phyloP scores from a whole-genome alignment of 169 alveolate genomes.

The Plasmodium vinckei region DNA sequence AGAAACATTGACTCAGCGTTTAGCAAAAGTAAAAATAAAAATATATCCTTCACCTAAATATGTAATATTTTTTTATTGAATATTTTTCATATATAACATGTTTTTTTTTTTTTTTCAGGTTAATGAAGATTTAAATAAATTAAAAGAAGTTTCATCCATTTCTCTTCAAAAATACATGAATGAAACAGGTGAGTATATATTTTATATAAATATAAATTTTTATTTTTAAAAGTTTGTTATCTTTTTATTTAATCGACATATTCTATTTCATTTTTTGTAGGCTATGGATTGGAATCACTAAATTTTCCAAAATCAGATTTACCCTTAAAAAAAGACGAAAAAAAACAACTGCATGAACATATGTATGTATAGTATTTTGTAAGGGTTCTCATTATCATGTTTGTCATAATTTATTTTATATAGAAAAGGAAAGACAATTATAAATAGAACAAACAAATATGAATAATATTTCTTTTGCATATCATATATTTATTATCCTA shows the following conservation, averaged over 20 bases:
- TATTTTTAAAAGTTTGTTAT: background rate
- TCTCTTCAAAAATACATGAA: conserved; percentile 63
- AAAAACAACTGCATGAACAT: background rate
- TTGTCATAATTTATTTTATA: background rate
- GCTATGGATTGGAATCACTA: conserved; percentile 14
- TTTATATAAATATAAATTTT: background rate
- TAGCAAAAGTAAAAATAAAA: conserved; percentile 29
- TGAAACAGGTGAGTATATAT: conserved; percentile 20
- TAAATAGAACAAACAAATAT: no score
- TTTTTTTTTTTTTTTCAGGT: conserved; percentile 2
- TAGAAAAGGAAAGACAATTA: no score
- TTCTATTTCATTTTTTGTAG: conserved; percentile 11
- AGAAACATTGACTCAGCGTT: conserved; percentile 32
- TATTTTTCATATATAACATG: background rate
- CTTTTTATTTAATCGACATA: background rate
- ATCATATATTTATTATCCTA: no score
- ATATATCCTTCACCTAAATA: background rate
- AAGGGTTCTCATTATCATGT: background rate
- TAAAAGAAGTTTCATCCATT: conserved; percentile 27
- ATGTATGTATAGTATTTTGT: background rate
- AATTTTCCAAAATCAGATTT: conserved; percentile 23
- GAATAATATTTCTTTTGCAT: no score
- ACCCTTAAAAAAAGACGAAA: background rate
- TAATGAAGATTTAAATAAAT: conserved; percentile 46
- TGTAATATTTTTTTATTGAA: background rate